Conservation (phyloP, 768 basidiomycete genomes). For the Calocybe indica region DNA sequence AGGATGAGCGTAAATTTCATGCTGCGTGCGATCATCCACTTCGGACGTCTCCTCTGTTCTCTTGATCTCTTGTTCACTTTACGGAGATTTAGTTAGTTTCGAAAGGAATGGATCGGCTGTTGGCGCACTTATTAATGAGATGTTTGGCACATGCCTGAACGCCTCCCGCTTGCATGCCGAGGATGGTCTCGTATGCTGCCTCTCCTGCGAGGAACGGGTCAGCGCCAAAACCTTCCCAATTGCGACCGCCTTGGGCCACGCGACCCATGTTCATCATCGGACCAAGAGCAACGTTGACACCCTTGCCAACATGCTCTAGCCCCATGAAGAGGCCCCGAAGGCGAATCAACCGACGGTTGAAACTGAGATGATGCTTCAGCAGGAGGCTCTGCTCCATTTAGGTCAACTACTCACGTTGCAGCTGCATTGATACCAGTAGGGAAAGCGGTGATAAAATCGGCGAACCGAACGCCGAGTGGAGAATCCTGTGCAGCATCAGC, state of each 20-base stretch:
- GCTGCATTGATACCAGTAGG: constrained; percentile 83
- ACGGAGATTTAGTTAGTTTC: not conserved
- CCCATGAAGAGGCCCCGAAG: constrained; percentile 76
- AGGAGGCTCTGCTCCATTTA: not conserved
- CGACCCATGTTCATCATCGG: constrained; percentile 89
- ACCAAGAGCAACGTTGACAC: constrained; percentile 73
- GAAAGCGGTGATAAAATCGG: constrained; percentile 71
- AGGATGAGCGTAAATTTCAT: constrained; percentile 68
- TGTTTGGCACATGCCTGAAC: constrained; percentile 89
- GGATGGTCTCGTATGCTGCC: constrained; percentile 70
- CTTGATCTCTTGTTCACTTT: constrained; percentile 64
- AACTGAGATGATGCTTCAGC: constrained; percentile 31
- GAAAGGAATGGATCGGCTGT: not conserved
- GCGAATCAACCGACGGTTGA: constrained; percentile 75
- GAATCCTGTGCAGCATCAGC: constrained; percentile 38
- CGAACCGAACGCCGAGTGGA: constrained; percentile 72
- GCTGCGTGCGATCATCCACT: constrained; percentile 75
- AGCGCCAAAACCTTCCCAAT: constrained; percentile 95
- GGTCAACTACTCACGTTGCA: constrained; percentile 52
- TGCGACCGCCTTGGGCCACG: constrained; percentile 72
- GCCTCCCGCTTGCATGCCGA: constrained; percentile 74
- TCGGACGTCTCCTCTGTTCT: constrained; percentile 54
- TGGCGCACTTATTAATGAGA: constrained; percentile 62
- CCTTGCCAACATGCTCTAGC: constrained; percentile 75
- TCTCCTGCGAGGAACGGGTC: constrained; percentile 88